A percentile compares a stretch with the other conserved stretches of the same genome.
Evolutionary conservation across 768 basidiomycete species (phyloP).

Genomic region (Serendipita sp.): DNA sequence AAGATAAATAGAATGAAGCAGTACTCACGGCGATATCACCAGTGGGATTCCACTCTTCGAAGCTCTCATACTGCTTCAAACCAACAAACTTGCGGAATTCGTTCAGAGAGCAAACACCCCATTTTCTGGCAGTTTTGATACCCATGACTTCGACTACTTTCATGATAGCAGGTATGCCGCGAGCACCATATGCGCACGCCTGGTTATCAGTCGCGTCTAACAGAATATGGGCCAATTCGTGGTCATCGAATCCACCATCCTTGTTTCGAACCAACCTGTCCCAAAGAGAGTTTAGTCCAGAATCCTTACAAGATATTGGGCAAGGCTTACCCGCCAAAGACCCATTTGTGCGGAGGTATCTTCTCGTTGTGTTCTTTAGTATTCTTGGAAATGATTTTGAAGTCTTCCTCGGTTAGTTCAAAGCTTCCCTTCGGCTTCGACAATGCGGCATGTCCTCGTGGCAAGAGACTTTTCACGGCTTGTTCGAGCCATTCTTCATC

Average conservation of each 20-base stretch:
- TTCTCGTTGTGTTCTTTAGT: not conserved
- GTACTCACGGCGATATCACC: slow-evolving; percentile 22
- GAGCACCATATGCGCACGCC: slow-evolving; percentile 49
- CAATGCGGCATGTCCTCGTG: slow-evolving; percentile 20
- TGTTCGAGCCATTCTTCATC: slow-evolving; percentile 43
- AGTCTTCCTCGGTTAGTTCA: not conserved
- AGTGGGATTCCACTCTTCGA: slow-evolving; percentile 24
- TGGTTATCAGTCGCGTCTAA: slow-evolving; percentile 41
- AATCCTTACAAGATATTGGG: not conserved
- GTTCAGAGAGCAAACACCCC: slow-evolving; percentile 47
- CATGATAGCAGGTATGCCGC: slow-evolving; percentile 49
- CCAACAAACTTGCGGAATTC: slow-evolving; percentile 29
- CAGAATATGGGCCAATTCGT: slow-evolving; percentile 43
- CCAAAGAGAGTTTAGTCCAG: not conserved
- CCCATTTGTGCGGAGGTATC: not conserved
- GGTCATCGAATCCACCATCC: slow-evolving; percentile 47
- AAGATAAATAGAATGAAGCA: slow-evolving; percentile 4
- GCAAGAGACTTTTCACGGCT: slow-evolving; percentile 37
- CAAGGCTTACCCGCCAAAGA: not conserved
- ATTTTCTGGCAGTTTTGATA: slow-evolving; percentile 46
- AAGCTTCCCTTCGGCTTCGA: not conserved
- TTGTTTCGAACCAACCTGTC: slow-evolving; percentile 39
- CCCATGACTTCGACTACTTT: slow-evolving; percentile 52
- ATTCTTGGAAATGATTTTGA: not conserved
- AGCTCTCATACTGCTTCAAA: slow-evolving; percentile 11